phyloP scores from a whole-genome alignment of 2,329 filamentous ascomycete species.

The Ceratocystis huliohia region DNA sequence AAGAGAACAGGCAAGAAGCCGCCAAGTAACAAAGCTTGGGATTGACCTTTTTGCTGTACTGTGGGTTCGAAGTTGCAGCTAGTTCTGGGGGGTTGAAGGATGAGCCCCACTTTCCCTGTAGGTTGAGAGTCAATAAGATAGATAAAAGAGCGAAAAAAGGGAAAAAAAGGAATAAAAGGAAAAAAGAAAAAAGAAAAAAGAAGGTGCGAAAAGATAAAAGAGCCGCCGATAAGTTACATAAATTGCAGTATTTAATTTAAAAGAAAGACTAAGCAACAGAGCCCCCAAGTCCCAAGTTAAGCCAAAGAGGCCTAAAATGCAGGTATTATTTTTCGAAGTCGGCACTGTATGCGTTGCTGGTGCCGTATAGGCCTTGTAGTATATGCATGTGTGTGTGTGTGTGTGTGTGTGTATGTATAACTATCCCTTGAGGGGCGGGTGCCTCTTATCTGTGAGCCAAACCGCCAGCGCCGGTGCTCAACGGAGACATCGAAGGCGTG shows the following conservation, averaged over 20 bases:
- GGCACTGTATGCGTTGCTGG: background rate
- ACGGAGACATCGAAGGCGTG: too few relatives aligned
- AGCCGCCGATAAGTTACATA: background rate
- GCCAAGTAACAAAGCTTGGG: background rate
- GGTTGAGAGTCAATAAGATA: background rate
- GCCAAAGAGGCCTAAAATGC: background rate
- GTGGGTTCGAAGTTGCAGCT: background rate
- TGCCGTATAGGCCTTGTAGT: background rate
- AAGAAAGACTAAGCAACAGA: background rate
- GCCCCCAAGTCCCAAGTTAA: background rate
- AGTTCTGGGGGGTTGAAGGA: slow-evolving; percentile 4
- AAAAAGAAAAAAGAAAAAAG: background rate
- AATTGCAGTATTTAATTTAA: background rate
- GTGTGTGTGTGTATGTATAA: too few relatives aligned
- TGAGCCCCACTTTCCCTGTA: slow-evolving; percentile 5
- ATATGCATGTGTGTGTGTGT: too few relatives aligned
- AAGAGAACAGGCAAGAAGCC: slow-evolving; percentile 3
- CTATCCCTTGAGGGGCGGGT: too few relatives aligned
- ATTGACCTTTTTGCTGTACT: slow-evolving; percentile 1
- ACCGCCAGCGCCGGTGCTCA: too few relatives aligned
- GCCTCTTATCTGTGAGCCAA: too few relatives aligned
- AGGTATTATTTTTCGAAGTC: background rate
- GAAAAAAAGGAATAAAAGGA: background rate
- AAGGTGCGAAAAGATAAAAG: background rate
- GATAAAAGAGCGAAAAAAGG: background rate